Evolutionary conservation across 2,329 filamentous ascomycete genomes (phyloP), one percentile per base, ranked within the genome.

Genomic region (Myrmaecium sp.): DNA sequence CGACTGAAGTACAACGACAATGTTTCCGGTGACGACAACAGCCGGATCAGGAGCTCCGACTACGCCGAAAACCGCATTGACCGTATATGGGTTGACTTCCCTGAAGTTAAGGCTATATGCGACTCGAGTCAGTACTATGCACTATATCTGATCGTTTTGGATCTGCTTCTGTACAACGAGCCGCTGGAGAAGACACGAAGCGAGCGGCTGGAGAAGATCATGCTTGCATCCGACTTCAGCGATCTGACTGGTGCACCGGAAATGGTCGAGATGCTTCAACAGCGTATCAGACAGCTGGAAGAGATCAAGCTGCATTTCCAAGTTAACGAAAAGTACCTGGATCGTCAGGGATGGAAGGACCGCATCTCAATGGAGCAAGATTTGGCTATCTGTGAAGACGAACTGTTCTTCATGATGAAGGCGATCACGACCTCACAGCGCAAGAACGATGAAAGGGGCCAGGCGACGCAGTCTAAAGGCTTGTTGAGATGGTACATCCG

Each of bases 331-430:
- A 78, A 77, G 41, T 78, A 78, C 33, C 64, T 98, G 14, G 86
- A 95, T 50, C 74, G 74, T 42, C 72, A 79, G 43, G 84, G 84
- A 9, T 95, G 86, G 84, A 73, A 89, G 44, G 86, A 95, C 46
- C 71, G 83, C 17, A 62, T 94, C 32, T 58, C 74, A n/a, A 65
- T 99, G 22, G 89, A 98, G 46, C 75, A 79, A 27, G 89, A 98
- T 46, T 60, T 98, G 26, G 70, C 81, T 6, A 72, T 72, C 12
- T 94, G 82, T 43, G 89, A 95, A 49, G 89, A 98, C 42, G 91
- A 99, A 51, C 57, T 99, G 6, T 99, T 98, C 63, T 98, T 98
- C 57, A 79, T 98, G 61, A 95, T 98, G 89, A 95, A 98, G 44
- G 91, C 89, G 20, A 98, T 98, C 47, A 98, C 89, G 2, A 91